Base-by-base conservation (phyloP, 352 stramenopile species). In the Phytopythium sindhum region DNA sequence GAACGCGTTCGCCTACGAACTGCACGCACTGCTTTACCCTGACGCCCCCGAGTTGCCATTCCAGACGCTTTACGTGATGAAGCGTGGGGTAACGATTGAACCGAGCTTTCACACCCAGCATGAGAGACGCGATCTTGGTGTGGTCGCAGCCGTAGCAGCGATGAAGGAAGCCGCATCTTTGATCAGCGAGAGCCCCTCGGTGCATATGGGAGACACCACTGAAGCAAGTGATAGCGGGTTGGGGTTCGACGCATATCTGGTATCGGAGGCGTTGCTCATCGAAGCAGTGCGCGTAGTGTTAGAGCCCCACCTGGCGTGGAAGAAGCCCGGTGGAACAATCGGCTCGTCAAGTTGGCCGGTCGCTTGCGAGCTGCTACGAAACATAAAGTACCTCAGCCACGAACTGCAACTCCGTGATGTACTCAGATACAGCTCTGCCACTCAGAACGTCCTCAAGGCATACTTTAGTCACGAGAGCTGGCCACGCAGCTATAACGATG, bases 221-320 rank as follows among this genome's bases (percentile, higher is more conserved):
- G 56, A 59, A 57, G 55, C 58, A 33, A 37, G 39, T 14, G 63
- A 72, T 31, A 55, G 15, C 19, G 70, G 63, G 33, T 64, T 69
- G 29, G 70, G 63, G n/a, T 88, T 90, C 41, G 81, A 90, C 21
- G 63, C 70, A 21, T 90, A 88, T 57, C 63, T 90, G 15, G 77
- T 88, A 37, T 71, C 66, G 15, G 81, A 90, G 59, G 81, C 81
- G 1, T 60, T 90, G 6, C 61, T 90, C 10, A 68, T 90, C 12
- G 79, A 90, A 47, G 75, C 67, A 15, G 71, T 62, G 5, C 64
- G 67, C 1, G 69, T 88, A 6, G n/a, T 90, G 10, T 60, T 88
- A 2, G 62, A 84, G 15, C 75, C 77, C 4, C 67, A 77, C 3
- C n/a, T 60, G 10, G 28, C 47, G 14, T 88, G 80, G 80, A 65